phyloP scores from a whole-genome alignment of 2,329 filamentous ascomycete genomes.

The Hymenoscyphus linearis region DNA sequence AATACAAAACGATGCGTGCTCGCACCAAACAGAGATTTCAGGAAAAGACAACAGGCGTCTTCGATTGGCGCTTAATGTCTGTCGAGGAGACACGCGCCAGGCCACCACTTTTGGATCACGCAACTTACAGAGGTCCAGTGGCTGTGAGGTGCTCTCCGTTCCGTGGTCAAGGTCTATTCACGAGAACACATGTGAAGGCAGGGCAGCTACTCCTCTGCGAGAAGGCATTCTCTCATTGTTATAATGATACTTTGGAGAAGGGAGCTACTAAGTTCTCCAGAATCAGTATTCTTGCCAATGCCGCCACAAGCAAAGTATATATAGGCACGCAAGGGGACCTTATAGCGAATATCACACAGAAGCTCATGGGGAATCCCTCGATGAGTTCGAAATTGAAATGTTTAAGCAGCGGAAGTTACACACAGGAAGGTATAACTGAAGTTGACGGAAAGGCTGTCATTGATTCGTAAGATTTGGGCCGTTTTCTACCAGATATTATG shows the following conservation, averaged over 20 bases:
- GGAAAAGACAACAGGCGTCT: neutral
- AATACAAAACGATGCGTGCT: neutral
- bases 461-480: neutral
- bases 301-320: neutral
- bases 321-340: neutral
- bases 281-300: neutral
- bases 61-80: neutral
- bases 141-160: neutral
- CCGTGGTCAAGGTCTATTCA: neutral
- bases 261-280: neutral
- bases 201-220: constrained; percentile 4
- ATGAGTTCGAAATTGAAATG: neutral
- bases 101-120: neutral
- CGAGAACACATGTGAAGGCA: neutral
- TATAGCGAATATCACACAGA: neutral
- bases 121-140: neutral
- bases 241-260: neutral
- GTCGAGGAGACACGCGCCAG: neutral
- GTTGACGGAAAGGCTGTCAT: neutral
- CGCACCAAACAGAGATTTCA: neutral
- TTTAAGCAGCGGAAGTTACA: neutral
- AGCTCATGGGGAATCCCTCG: neutral
- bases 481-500: neutral
- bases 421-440: neutral
- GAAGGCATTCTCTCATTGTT: constrained; percentile 1